Evolutionary conservation across 2,329 filamentous ascomycete species (phyloP), one percentile per base, ranked within the genome.

Genomic region (Metarhizium brunneum): DNA sequence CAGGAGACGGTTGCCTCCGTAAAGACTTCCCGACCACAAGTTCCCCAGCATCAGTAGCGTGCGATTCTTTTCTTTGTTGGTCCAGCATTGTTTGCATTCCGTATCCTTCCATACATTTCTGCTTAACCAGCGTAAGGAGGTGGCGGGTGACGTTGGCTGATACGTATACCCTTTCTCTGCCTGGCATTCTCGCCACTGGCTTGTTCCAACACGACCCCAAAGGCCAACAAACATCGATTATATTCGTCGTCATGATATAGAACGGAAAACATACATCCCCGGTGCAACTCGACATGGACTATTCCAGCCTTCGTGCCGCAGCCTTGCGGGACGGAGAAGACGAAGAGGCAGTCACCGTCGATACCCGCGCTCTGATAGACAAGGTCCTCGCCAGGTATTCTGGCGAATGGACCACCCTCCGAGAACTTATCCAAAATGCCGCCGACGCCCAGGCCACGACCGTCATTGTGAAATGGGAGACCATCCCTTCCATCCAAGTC

Each of bases 401-500:
- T 2, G 92, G 94, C 64, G 95, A 99, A 76, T 96, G 92, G 86
- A 91, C 84, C 6, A 88, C 82, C 8, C 75, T 99, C 18, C 84
- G 94, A 76, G 94, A 99, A 70, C 84, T 99, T 58, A 91, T 99
- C 48, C 94, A 99, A 68, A 99, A 99, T 69, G 94, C 94, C n/a
- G 92, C 94, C 60, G 94, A 99, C 75, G 94, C 94, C 25, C 89
- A 92, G 66, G 94, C 94, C 50, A 88, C 86, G 16, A 92, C 85
- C 55, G 92, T 97, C 62, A 88, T 84, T 49, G 90, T 99, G 67
- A 92, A 88, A 64, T 95, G 94, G 77, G 92, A 99, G 70, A 96
- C 92, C 2, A 72, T 89, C 16, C 92, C 92, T 2, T 96, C 92
- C 36, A 82, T 85, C 2, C 85, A 81, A 13, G 82, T 95, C 4